These are phyloP conservation scores for Didymella pomorum DNA, from an alignment of 2,329 filamentous ascomycete genomes.

Conservation along the genomic window DNA sequence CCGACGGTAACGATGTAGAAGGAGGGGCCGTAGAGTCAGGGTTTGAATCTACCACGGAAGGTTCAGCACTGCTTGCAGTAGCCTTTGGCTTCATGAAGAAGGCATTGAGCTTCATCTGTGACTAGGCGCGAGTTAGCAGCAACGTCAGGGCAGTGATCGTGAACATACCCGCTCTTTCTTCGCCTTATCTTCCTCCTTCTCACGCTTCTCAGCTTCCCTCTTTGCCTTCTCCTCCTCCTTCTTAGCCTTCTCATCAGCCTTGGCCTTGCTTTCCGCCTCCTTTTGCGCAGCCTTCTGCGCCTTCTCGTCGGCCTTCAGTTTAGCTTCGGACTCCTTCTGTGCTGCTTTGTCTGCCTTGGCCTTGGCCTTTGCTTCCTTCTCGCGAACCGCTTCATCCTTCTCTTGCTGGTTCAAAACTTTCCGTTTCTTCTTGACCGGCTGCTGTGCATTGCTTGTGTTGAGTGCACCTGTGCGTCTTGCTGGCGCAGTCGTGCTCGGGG, in stretches of 20 bases:
- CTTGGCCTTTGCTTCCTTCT: constrained; percentile 51
- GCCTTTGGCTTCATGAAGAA: constrained; percentile 56
- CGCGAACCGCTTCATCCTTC: constrained; percentile 50
- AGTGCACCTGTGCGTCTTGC: constrained; percentile 25
- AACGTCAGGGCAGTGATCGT: constrained; percentile 20
- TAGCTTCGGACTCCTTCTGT: constrained; percentile 47
- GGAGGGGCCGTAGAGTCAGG: constrained; percentile 42
- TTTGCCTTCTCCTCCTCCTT: constrained; percentile 54
- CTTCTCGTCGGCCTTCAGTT: constrained; percentile 49
- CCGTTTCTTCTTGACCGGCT: constrained; percentile 56
- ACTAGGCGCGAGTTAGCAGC: constrained; percentile 40
- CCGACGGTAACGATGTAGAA: constrained; percentile 38
- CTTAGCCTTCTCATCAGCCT: constrained; percentile 52
- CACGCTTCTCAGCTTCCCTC: constrained; percentile 48
- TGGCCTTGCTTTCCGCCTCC: constrained; percentile 48
- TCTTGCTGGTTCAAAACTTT: constrained; percentile 55
- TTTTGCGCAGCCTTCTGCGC: constrained; percentile 45
- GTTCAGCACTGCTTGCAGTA: constrained; percentile 39
- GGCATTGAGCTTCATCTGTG: constrained; percentile 53
- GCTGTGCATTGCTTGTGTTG: constrained; percentile 26
- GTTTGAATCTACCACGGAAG: constrained; percentile 41
- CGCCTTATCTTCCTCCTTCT: constrained; percentile 51
- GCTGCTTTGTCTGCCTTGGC: constrained; percentile 47
- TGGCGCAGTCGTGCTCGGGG: constrained; percentile 23
- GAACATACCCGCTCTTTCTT: constrained; percentile 52